phyloP scores from a whole-genome alignment of 2,329 filamentous ascomycete genomes.

The Trichoderma sp. region DNA sequence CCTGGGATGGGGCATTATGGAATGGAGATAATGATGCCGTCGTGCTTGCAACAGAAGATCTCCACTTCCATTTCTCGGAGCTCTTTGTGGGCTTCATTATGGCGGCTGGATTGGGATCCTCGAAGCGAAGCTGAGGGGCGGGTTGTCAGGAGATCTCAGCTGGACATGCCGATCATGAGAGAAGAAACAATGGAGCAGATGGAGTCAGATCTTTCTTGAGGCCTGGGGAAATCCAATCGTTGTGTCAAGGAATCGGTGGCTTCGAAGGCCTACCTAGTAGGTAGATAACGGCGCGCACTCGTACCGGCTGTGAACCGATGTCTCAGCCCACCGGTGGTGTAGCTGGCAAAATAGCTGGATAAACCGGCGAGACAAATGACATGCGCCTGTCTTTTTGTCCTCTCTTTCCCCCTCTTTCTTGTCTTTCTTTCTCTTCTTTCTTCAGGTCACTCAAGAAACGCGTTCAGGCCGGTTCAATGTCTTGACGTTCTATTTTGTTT shows the following conservation, averaged over 20 bases:
- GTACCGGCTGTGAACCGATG: constrained; percentile 4
- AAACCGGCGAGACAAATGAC: constrained; percentile 10
- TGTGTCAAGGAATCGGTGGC: background rate
- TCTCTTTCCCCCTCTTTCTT: background rate
- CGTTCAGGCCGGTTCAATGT: background rate
- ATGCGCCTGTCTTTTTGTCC: background rate
- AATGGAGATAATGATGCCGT: constrained; percentile 25
- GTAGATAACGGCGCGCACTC: background rate
- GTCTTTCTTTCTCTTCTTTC: background rate
- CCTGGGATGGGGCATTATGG: constrained; percentile 23
- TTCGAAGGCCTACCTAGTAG: background rate
- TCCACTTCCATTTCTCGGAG: constrained; percentile 37
- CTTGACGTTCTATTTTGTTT: background rate
- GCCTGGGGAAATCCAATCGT: background rate
- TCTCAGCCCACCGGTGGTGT: constrained; percentile 13
- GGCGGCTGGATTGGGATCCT: background rate
- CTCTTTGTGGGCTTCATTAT: constrained; percentile 27
- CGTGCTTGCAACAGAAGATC: constrained; percentile 31
- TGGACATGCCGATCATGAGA: constrained; percentile 12
- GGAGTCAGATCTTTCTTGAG: background rate
- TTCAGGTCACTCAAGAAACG: background rate
- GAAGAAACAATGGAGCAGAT: background rate
- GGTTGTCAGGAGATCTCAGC: constrained; percentile 2
- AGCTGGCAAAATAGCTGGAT: background rate
- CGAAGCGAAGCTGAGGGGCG: background rate